Evolutionary conservation across 1,284 basidiomycete genomes (phyloP), one percentile per base, ranked within the genome.

Genomic region (Agroathelia rolfsii): DNA sequence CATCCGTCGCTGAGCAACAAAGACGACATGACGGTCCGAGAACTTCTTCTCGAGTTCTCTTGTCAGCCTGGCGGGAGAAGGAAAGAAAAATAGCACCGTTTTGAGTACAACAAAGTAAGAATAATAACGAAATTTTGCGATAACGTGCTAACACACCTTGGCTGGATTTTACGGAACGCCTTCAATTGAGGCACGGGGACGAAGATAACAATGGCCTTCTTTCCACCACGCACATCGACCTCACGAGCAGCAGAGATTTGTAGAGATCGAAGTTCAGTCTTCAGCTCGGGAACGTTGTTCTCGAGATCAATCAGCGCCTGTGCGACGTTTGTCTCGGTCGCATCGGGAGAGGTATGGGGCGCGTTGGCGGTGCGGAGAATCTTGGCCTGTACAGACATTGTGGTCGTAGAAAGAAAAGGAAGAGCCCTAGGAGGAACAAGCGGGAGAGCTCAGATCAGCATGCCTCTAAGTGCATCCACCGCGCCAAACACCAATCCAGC

Each of bases 11-110:
- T 99, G 95, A 38, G 88, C 93, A 57, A 98, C 80, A 61, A 99
- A 98, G 44, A 98, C 87, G 58, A 99, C 89, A 66, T 96, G 94
- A 56, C 92, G 83, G 65, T 95, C 90, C 34, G 93, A 90, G 70
- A 99, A 97, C 70, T 98, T 98, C 80, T 99, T 99, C 79, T 98
- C 95, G 55, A 99, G 79, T 64, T 99, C 94, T 42, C 93, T 84
- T 47, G 92, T 96, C 56, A 98, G 82, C 62, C 93, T 97, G 56
- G 13, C 34, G 18, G 5, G 34, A 31, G 18, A 15, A 37, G 10
- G 19, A 8, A n/a, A n/a, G n/a, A n/a, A n/a, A n/a, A n/a, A n/a
- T n/a, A n/a, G n/a, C n/a, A n/a, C n/a, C n/a, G n/a, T n/a, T 25
- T 15, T 30, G n/a, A 9, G 24, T 33, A 35, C 43, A 32, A 24